These are phyloP conservation scores for Zopfia rhizophila DNA, from an alignment of 2,329 filamentous ascomycete genomes.

Conservation along the genomic window DNA sequence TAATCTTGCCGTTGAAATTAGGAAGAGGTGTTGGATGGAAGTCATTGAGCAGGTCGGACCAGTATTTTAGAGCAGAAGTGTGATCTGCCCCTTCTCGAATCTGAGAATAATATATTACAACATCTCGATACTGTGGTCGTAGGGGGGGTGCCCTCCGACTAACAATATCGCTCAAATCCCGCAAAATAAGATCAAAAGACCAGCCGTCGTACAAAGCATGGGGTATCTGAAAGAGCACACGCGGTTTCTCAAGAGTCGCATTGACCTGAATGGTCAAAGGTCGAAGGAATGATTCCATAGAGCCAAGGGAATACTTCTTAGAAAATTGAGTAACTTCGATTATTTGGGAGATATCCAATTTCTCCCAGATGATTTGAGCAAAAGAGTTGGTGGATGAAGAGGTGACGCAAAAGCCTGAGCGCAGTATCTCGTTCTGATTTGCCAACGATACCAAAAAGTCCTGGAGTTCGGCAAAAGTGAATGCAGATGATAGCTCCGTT, in stretches of 20 bases:
- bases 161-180: constrained; percentile 71
- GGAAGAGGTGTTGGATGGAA: constrained; percentile 68
- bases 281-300: constrained; percentile 58
- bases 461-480: constrained; percentile 52
- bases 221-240: constrained; percentile 69
- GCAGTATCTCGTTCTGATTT: constrained; percentile 70
- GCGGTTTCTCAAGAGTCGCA: constrained; percentile 20
- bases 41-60: constrained; percentile 72
- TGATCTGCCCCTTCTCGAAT: constrained; percentile 30
- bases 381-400: constrained; percentile 59
- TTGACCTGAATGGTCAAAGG: constrained; percentile 72
- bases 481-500: constrained; percentile 62
- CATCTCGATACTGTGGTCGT: constrained; percentile 69
- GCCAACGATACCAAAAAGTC: constrained; percentile 37
- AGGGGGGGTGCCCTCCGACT: constrained; percentile 31
- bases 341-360: constrained; percentile 58
- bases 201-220: constrained; percentile 94
- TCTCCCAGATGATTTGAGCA: constrained; percentile 72
- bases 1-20: constrained; percentile 61
- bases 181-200: constrained; percentile 80
- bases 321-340: constrained; percentile 52
- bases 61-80: constrained; percentile 68
- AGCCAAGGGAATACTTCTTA: constrained; percentile 52
- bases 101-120: constrained; percentile 64
- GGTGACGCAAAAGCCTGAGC: constrained; percentile 76